A percentile compares a stretch with the other conserved stretches of the same genome.
Conservation (phyloP, 2,329 filamentous ascomycete genomes). For the Verticillium tricorpus region DNA sequence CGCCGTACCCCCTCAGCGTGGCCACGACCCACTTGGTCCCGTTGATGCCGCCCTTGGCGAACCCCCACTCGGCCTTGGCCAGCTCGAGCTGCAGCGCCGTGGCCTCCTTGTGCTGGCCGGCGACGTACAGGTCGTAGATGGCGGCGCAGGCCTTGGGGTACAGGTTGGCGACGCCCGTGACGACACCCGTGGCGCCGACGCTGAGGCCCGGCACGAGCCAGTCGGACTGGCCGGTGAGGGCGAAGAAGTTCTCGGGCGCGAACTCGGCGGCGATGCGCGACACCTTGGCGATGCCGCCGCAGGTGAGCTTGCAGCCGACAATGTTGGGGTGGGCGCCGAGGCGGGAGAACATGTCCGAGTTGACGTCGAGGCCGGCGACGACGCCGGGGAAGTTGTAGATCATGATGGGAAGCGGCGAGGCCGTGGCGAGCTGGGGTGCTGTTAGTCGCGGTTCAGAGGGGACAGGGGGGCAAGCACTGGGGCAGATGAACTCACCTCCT, state of each 20-base stretch:
- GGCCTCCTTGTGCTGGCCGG: slow-evolving; percentile 43
- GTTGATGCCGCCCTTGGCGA: slow-evolving; percentile 55
- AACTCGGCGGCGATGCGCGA: slow-evolving; percentile 52
- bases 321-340: slow-evolving; percentile 60
- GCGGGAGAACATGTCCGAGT: slow-evolving; percentile 58
- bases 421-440: slow-evolving; percentile 48
- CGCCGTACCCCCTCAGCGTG: slow-evolving; percentile 46
- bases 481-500: slow-evolving; percentile 35
- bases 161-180: slow-evolving; percentile 60
- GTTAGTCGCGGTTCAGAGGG: slow-evolving; percentile 56
- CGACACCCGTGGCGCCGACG: slow-evolving; percentile 54
- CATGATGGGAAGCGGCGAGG: slow-evolving; percentile 57
- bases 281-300: slow-evolving; percentile 70
- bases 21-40: slow-evolving; percentile 57
- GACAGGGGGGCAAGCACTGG: slow-evolving; percentile 44
- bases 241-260: slow-evolving; percentile 53
- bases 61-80: slow-evolving; percentile 49
- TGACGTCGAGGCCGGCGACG: slow-evolving; percentile 62
- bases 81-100: slow-evolving; percentile 44
- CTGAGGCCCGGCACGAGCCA: slow-evolving; percentile 60
- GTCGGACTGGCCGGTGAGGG: slow-evolving; percentile 69
- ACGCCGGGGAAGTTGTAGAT: slow-evolving; percentile 73
- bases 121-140: slow-evolving; percentile 42
- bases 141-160: slow-evolving; percentile 47
- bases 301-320: slow-evolving; percentile 67